phyloP scores from a whole-genome alignment of 495 filamentous ascomycete genomes.

The Collariella sp. region DNA sequence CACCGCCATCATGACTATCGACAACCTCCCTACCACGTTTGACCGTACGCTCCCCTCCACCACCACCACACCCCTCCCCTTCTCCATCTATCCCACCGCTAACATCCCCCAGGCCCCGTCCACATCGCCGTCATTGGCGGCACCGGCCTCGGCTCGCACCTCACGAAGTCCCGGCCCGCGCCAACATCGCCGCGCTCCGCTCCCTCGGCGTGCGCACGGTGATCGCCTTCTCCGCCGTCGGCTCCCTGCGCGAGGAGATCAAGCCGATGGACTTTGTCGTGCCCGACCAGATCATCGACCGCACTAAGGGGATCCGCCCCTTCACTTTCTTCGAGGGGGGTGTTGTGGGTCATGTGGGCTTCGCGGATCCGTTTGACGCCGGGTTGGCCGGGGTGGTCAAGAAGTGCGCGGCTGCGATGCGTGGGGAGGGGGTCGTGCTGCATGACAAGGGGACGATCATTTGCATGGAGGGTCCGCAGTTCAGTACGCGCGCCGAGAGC shows the following conservation, averaged over 20 bases:
- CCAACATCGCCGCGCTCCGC: slow-evolving; percentile 92
- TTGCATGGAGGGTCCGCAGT: slow-evolving; percentile 96
- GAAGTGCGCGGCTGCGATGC: slow-evolving; percentile 63
- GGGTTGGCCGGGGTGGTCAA: slow-evolving; percentile 62
- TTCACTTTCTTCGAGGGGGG: slow-evolving; percentile 96
- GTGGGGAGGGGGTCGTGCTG: slow-evolving; percentile 67
- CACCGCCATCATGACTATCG: slow-evolving; percentile 11
- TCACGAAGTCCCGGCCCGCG: slow-evolving; percentile 81
- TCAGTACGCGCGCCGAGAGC: slow-evolving; percentile 93
- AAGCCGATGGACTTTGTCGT: slow-evolving; percentile 93
- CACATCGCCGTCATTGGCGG: slow-evolving; percentile 94
- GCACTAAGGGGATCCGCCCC: slow-evolving; percentile 85
- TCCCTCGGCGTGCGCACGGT: slow-evolving; percentile 79
- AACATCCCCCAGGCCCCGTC: slow-evolving; percentile 52
- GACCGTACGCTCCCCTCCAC: slow-evolving; percentile 9
- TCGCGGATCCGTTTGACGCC: slow-evolving; percentile 90
- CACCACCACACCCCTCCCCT: neutral
- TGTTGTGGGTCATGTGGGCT: slow-evolving; percentile 87
- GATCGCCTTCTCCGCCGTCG: slow-evolving; percentile 93
- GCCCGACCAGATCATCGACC: slow-evolving; percentile 93
- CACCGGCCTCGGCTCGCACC: slow-evolving; percentile 83
- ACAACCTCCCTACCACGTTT: slow-evolving; percentile 12
- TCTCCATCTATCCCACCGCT: neutral
- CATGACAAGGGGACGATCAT: slow-evolving; percentile 74
- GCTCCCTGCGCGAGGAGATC: slow-evolving; percentile 83